These are phyloP conservation scores for Aspergillus latus DNA, from an alignment of 2,329 filamentous ascomycete genomes.

Conservation along the genomic window DNA sequence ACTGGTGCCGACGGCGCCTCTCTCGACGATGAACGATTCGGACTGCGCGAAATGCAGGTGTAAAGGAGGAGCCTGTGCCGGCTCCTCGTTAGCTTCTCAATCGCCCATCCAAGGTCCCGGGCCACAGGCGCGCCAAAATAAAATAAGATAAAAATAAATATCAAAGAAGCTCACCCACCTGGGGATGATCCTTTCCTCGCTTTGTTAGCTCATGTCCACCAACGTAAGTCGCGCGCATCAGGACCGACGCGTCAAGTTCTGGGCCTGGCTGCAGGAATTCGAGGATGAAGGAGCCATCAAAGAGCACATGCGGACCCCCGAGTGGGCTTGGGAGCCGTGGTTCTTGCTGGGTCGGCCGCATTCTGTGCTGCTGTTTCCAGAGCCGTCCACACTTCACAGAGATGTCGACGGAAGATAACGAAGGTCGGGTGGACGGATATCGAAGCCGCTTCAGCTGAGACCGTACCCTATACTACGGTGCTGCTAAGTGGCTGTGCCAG, in stretches of 20 bases:
- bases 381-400: no score
- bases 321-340: conserved; percentile 6
- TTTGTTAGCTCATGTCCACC: conserved; percentile 7
- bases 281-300: conserved; percentile 14
- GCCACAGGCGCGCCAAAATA: neutral
- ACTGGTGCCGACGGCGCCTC: conserved; percentile 6
- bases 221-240: conserved; percentile 13
- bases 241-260: conserved; percentile 9
- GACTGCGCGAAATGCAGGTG: conserved; percentile 13
- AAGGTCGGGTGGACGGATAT: no score
- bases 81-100: no score
- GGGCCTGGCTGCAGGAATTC: conserved; percentile 12
- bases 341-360: conserved; percentile 1
- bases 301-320: conserved; percentile 11
- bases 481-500: no score
- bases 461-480: no score
- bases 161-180: neutral
- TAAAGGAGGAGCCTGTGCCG: conserved; percentile 5
- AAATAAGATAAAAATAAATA: neutral
- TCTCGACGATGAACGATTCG: conserved; percentile 12
- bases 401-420: no score
- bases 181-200: conserved; percentile 11
- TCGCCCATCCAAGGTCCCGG: neutral
- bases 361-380: no score
- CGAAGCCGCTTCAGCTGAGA: no score